These are phyloP conservation scores for Vigna mungo DNA, from an alignment of 306 rosid genomes.

Conservation along the genomic window DNA sequence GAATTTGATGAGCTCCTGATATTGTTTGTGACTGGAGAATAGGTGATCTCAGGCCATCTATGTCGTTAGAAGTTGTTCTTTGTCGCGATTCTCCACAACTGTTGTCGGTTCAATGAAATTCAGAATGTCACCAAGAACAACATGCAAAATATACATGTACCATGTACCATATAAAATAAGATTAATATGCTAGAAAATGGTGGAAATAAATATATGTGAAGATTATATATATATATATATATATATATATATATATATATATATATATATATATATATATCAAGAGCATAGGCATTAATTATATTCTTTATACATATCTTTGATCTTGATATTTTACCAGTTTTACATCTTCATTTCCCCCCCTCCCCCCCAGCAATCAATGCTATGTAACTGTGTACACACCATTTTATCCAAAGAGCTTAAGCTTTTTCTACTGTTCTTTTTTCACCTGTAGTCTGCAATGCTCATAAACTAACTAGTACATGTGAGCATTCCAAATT, in stretches of 20 bases:
- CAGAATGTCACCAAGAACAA: neutral
- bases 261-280: neutral
- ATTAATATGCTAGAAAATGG: neutral
- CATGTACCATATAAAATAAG: neutral
- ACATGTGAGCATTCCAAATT: neutral
- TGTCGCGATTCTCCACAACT: constrained; percentile 66
- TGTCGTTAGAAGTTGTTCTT: constrained; percentile 50
- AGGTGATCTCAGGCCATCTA: constrained; percentile 52
- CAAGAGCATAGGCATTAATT: neutral
- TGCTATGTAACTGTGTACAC: neutral
- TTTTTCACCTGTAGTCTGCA: neutral
- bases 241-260: no score
- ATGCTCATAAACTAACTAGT: neutral
- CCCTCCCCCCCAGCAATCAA: neutral
- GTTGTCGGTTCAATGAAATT: constrained; percentile 15
- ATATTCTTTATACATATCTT: neutral
- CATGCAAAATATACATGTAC: neutral
- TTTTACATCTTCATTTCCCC: neutral
- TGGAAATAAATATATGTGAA: no score
- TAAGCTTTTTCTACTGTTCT: neutral
- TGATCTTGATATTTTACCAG: neutral
- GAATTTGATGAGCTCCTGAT: constrained; percentile 53
- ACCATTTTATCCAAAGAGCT: neutral
- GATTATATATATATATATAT: neutral
- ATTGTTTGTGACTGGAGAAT: constrained; percentile 49